Evolutionary conservation across 2,329 filamentous ascomycete genomes (phyloP).

Genomic region (Penicillium rolfsii): DNA sequence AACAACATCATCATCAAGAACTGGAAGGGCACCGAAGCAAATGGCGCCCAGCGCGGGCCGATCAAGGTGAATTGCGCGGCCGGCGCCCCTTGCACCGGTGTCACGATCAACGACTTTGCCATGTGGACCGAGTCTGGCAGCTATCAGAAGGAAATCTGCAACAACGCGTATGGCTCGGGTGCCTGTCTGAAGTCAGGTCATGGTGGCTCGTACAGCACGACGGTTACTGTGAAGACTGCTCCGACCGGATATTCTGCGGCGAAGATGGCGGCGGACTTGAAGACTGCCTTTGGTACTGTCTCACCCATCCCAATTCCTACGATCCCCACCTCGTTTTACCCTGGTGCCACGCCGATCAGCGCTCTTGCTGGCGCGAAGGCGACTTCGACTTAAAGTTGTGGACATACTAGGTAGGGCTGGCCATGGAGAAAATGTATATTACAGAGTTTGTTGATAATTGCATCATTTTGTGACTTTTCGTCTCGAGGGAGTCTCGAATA

Average conservation of each 20-base stretch:
- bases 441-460: background rate
- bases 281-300: conserved; percentile 30
- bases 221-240: conserved; percentile 26
- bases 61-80: conserved; percentile 58
- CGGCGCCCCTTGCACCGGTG: conserved; percentile 56
- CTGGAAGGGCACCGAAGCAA: conserved; percentile 58
- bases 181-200: conserved; percentile 48
- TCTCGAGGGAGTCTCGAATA: too few relatives aligned
- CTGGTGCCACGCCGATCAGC: conserved; percentile 36
- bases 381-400: conserved; percentile 15
- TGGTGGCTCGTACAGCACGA: conserved; percentile 28
- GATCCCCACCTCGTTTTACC: conserved; percentile 37
- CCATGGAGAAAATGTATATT: background rate
- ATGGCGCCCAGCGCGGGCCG: conserved; percentile 57
- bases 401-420: background rate
- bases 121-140: conserved; percentile 48
- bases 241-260: conserved; percentile 36
- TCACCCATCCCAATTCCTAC: conserved; percentile 34
- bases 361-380: conserved; percentile 25
- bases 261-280: conserved; percentile 32
- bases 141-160: conserved; percentile 48
- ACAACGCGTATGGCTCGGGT: conserved; percentile 54
- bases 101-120: conserved; percentile 55
- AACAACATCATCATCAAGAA: conserved; percentile 58
- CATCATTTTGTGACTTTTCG: background rate